Percentiles rank a stretch among this genome's conserved stretches.
Conservation (phyloP, 108 stramenopile genomes). For the Nitzschia sp. region DNA sequence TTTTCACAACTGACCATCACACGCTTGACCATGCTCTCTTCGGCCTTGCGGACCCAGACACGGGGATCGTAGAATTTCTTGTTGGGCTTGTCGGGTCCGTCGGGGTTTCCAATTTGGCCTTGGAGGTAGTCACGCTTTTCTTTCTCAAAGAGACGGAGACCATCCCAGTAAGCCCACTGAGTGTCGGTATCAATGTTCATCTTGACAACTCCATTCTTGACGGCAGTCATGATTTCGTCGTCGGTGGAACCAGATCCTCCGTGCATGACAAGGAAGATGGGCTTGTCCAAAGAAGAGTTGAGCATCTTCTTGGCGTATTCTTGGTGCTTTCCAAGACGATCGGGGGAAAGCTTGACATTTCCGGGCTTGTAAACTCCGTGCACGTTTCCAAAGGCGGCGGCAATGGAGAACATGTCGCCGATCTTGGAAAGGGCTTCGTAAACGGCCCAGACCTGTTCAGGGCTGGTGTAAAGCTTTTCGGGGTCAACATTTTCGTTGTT, state of each 20-base stretch:
- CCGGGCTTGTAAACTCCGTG: constrained; percentile 98
- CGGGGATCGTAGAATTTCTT: constrained; percentile 99
- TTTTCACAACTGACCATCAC: constrained; percentile 84
- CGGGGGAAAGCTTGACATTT: constrained; percentile 91
- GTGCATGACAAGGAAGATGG: constrained; percentile 97
- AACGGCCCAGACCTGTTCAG: constrained; percentile 91
- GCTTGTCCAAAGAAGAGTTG: constrained; percentile 58
- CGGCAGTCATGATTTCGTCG: constrained; percentile 90
- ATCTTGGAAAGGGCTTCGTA: constrained; percentile 89
- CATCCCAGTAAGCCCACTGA: constrained; percentile 97
- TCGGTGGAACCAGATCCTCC: constrained; percentile 96
- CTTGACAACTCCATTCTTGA: constrained; percentile 91
- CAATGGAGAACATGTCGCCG: constrained; percentile 91
- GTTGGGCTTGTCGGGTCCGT: constrained; percentile 96
- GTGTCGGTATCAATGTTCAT: constrained; percentile 99
- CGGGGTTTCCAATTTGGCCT: constrained; percentile 97
- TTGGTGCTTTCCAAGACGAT: constrained; percentile 86
- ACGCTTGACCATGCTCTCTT: constrained; percentile 90
- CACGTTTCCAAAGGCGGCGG: constrained; percentile 96
- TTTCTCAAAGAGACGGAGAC: constrained; percentile 79
- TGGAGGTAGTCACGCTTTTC: constrained; percentile 88
- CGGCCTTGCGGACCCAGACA: constrained; percentile 95
- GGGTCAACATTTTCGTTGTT: constrained; percentile 95
- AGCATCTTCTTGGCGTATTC: constrained; percentile 85
- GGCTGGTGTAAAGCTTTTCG: constrained; percentile 96